Base-by-base conservation (phyloP, 371 early-diverging fungal genomes). In the Mortierella sp. region DNA sequence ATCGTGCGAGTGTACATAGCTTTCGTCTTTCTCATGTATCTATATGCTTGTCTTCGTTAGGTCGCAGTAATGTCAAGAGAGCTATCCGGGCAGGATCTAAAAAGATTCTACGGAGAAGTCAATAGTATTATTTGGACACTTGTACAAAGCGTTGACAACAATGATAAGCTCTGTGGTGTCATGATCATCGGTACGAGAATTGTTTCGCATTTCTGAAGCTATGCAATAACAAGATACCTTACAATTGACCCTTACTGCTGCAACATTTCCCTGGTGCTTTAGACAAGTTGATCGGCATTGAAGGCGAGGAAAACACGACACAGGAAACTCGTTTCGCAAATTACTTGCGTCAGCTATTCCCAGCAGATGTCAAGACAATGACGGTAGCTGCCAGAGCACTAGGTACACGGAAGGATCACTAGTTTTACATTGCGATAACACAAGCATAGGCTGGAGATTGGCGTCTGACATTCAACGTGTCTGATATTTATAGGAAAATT, bases 261-360 rank as follows among this genome's bases (percentile, higher is more conserved):
- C n/a, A 54, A 24, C 22, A 54, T 24, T 54, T 54, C n/a, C 35
- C 35, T 35, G 35, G 3, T 35, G 35, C 30, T 16, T 18, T 61
- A 95, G 96, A 97, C 81, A 89, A 91, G 62, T 84, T 97, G 62
- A 95, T 96, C 64, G 96, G 94, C 43, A 88, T 96, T 37, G 96
- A 96, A 67, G 90, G 90, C 28, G 96, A 96, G 74, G 94, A 95
- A 67, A 95, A 94, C 83, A 92, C 95, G n/a, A 92, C 90, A 51
- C 92, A 93, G 75, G 84, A 90, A 35, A 89, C 93, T 5, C 91
- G 96, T 45, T 96, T 95, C 73, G 93, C 95, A 28, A 96, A 95
- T 78, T 96, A 95, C 73, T 84, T 97, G 54, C 90, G 94, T n/a
- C 90, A 89, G 49, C 91, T 96, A 40, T 87, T 97, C 58, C 96